Conservation (phyloP, 768 basidiomycete genomes). For the Fibroporia radiculosa region DNA sequence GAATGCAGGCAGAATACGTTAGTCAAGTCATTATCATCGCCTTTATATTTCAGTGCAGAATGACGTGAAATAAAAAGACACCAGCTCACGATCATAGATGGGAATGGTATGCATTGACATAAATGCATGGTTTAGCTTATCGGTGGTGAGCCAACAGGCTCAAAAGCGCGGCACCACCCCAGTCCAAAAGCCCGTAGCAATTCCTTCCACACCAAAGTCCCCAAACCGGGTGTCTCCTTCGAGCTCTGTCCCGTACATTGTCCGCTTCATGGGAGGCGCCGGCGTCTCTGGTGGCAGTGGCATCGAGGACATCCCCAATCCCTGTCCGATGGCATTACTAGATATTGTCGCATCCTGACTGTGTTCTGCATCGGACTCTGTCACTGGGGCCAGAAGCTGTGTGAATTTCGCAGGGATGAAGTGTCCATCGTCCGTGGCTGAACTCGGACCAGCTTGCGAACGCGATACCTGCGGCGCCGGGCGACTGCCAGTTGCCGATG, state of each 20-base stretch:
- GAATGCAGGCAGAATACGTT: too few species aligned
- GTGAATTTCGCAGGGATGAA: slow-evolving; percentile 11
- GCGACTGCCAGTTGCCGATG: slow-evolving; percentile 10
- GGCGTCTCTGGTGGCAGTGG: slow-evolving; percentile 35
- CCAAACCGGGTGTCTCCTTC: slow-evolving; percentile 81
- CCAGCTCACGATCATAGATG: too few species aligned
- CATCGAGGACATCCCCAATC: slow-evolving; percentile 35
- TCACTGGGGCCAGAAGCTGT: slow-evolving; percentile 3
- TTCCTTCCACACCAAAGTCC: slow-evolving; percentile 74
- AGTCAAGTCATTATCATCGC: too few species aligned
- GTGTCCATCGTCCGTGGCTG: slow-evolving; percentile 5
- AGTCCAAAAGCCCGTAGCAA: slow-evolving; percentile 57
- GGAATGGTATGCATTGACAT: background rate
- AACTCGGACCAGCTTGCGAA: slow-evolving; percentile 1
- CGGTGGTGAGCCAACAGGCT: slow-evolving; percentile 6
- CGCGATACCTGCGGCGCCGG: background rate
- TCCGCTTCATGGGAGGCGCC: slow-evolving; percentile 46
- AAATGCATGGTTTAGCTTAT: background rate
- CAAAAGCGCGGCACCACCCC: slow-evolving; percentile 19
- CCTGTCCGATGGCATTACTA: slow-evolving; percentile 40
- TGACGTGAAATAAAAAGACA: too few species aligned
- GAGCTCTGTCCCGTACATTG: slow-evolving; percentile 81
- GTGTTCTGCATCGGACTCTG: background rate
- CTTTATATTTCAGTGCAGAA: too few species aligned
- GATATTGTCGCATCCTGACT: slow-evolving; percentile 7